Base-by-base conservation (phyloP, 345 rosid genomes). In the Erucastrum elatum region DNA sequence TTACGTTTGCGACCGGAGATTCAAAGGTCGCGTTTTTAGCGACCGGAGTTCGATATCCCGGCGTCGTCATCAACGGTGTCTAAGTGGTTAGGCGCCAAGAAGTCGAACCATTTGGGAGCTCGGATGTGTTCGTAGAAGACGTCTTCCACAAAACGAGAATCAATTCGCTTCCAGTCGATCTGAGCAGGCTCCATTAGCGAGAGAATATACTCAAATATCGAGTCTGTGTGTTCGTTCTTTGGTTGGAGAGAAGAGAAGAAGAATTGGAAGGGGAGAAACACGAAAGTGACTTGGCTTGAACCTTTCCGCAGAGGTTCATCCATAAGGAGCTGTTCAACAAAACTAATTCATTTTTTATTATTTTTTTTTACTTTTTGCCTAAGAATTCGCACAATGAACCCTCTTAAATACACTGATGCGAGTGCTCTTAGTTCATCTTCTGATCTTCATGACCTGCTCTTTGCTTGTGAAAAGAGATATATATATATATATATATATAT, bases 81-180 rank as follows among this genome's bases (percentile, higher is more conserved):
- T 16, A 74, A 55, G 12, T 76, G 73, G 30, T 51, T 66, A 2
- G 85, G 82, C 12, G 87, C 72, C 82, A 80, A 86, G 88, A 95
- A 86, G 84, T 93, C 96, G 55, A 88, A 87, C 94, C 94, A 95
- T 80, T 87, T 88, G 35, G 99, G 99, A 58, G 98, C 99, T 49
- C 82, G 80, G 26, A 95, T 83, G 85, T 86, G 87, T 86, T 95
- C 99, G 69, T 95, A 95, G 30, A 86, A 79, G 4, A 68, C 76
- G 64, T 93, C 98, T 80, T 90, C 93, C 0, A 83, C 89, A 79
- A 85, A 95, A 63, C 86, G 84, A 27, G 92, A 95, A 10, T 93
- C 92, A 26, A 93, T 70, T 72, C 84, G 87, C 75, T 87, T 91
- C 99, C 99, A 95, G 46, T 95, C 99, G 60, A 95, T 95, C 53